Evolutionary conservation across 2,329 filamentous ascomycete genomes (phyloP), one percentile per base, ranked within the genome.

Genomic region (Xylariales sp.): DNA sequence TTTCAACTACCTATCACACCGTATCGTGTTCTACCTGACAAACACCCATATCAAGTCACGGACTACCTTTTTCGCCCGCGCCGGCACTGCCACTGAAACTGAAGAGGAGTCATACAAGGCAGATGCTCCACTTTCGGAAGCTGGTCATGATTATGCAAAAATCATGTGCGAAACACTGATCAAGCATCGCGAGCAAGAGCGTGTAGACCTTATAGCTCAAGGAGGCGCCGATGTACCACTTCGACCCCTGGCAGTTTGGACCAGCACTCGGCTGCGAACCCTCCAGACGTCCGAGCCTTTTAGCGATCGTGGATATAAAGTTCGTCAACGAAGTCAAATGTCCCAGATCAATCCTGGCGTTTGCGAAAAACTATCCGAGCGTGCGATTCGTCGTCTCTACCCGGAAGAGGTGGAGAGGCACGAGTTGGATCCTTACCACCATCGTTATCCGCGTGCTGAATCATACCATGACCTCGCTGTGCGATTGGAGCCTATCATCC

Each of bases 401-500:
- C 88, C 91, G 0, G 87, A 95, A 4, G 93, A 98, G 61, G 86
- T 95, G 6, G 76, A 81, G 48, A 95, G 95, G 66, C 93, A 98
- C 61, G 87, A 95, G 49, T 70, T 85, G 35, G 93, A 98, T 60
- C 93, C 93, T 1, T 98, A 98, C 55, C 93, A 98, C 56, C 93
- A 98, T 61, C 80, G 93, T 27, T 98, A 96, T 57, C 93, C 93
- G 6, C 78, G 93, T 45, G 91, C 91, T 43, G 93, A 98, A 86
- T 97, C 91, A 7, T 98, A 98, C 62, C 93, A 98, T 59, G 93
- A 98, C 56, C 81, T 98, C 29, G 93, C 93, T n/a, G 93, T 98
- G 42, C 87, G 93, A 16, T 80, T 98, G 32, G 93, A 98, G 60
- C 94, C 93, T 28, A 95, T 98, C 54, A 98, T 98, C 55, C 78